Base-by-base conservation (phyloP, 805 yeast genomes). In the Alloascoidea africana region DNA sequence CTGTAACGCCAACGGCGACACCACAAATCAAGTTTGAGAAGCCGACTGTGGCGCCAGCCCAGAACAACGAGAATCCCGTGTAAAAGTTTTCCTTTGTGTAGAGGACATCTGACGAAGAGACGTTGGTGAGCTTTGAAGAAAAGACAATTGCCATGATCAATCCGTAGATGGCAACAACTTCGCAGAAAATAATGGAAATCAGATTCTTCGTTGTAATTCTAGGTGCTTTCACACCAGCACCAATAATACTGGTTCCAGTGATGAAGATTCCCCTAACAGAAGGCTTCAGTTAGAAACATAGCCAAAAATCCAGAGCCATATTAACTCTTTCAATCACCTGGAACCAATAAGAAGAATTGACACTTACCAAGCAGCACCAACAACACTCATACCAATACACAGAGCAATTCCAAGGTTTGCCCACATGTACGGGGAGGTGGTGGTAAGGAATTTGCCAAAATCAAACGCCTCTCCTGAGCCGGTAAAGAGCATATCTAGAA, bases 1-100 rank as follows among this genome's bases (percentile, higher is more conserved):
- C 98, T 13, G 98, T 91, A 43, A 91, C 70, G 44, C 98, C 98
- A 36, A 91, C 98, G 3, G 96, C 89, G 39, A 91, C 66, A 64
- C 98, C 98, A 69, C 98, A 91, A 42, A 91, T 79, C 56, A 91
- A 70, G 60, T 91, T 91, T 51, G 93, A 76, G 19, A 83, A 56
- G 32, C 98, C 98, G 36, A 91, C 98, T 3, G 98, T 91, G 37
- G 87, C 54, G 18, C 98, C 98, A 17, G 96, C 98, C 98, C 98
- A 91, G 59, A 91, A 91, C 44, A 91, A 66, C 4, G 97, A 76
- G 55, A 76, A 91, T 4, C 98, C 98, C 3, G 98, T 91, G 62
- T 84, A 91, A 50, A 87, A 63, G 61, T 91, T 91, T 39, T 79
- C 82, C 51, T 76, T 73, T n/a, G 94, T 72, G 53, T 64, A 75